Percentiles rank a stretch among this genome's conserved stretches.
phyloP scores from a whole-genome alignment of 2,329 filamentous ascomycete species.

The Paracamarosporium sp. region DNA sequence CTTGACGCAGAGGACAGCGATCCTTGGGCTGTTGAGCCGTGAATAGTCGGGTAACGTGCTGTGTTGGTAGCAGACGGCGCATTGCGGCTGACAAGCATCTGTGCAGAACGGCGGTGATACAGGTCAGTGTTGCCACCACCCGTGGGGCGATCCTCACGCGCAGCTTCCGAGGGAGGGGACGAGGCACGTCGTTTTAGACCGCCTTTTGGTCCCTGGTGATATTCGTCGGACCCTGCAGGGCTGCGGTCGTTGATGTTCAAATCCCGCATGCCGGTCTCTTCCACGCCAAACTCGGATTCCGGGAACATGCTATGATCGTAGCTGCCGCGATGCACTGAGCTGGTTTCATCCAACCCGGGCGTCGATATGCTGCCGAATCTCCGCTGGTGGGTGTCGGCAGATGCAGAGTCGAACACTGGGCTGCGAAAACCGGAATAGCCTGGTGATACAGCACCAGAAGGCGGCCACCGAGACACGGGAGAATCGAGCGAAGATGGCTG shows the following conservation, averaged over 20 bases:
- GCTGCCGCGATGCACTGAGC: conserved; percentile 65
- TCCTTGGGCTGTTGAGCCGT: conserved; percentile 63
- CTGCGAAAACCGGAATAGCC: conserved; percentile 51
- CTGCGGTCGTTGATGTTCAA: conserved; percentile 63
- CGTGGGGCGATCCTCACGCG: conserved; percentile 54
- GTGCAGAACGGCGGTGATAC: conserved; percentile 61
- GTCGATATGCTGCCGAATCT: conserved; percentile 58
- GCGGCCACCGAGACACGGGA: conserved; percentile 48
- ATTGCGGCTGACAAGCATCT: conserved; percentile 62
- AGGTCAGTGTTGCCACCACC: conserved; percentile 54
- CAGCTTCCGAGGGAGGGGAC: conserved; percentile 65
- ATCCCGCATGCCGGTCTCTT: conserved; percentile 59
- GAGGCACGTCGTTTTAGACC: conserved; percentile 71
- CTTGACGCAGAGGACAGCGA: conserved; percentile 73
- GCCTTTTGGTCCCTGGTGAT: conserved; percentile 52
- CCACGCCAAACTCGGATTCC: conserved; percentile 59
- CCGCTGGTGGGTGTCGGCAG: conserved; percentile 41
- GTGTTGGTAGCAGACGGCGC: conserved; percentile 46
- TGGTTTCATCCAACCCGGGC: conserved; percentile 57
- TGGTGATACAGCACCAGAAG: conserved; percentile 53
- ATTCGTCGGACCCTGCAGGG: conserved; percentile 53
- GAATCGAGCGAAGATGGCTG: conserved; percentile 49
- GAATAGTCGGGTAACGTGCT: conserved; percentile 43
- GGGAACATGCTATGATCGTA: conserved; percentile 66
- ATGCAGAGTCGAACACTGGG: conserved; percentile 45